Evolutionary conservation across 441 rosid species (phyloP).

Genomic region (California macrophylla): DNA sequence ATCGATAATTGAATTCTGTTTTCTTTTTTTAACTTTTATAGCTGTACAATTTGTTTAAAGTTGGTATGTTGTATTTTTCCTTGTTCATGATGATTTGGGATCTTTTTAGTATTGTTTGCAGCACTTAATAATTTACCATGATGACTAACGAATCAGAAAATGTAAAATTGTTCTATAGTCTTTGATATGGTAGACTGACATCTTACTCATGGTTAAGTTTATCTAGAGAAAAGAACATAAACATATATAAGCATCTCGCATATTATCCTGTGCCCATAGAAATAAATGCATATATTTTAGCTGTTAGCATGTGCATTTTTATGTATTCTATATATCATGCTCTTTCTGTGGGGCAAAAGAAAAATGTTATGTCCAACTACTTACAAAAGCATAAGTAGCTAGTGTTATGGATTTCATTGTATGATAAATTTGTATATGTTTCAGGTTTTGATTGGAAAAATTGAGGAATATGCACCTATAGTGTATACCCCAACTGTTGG

Average conservation of each 20-base stretch:
- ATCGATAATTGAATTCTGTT: not conserved
- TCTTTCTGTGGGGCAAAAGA: not conserved
- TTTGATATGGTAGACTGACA: not conserved
- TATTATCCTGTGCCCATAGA: not conserved
- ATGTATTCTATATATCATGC: not conserved
- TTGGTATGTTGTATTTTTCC: not conserved
- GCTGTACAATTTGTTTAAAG: not conserved
- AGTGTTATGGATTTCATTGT: not conserved
- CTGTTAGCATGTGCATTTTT: not conserved
- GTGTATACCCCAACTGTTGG: conserved; percentile 99
- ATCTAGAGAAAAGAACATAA: not conserved
- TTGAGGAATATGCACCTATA: conserved; percentile 94
- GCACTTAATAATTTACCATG: not conserved
- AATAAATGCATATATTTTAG: not conserved
- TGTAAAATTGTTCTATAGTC: not conserved
- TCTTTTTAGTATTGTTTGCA: not conserved
- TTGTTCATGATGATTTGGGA: not conserved
- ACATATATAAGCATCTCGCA: not conserved
- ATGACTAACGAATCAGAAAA: not conserved
- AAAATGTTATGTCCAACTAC: not conserved
- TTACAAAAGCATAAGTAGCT: not conserved
- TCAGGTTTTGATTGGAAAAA: conserved; percentile 86
- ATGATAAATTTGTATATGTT: conserved; percentile 13
- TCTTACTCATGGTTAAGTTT: not conserved
- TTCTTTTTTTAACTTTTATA: not conserved